Conservation (phyloP, 2,329 filamentous ascomycete genomes). For the Drechslerella stenobrocha region DNA sequence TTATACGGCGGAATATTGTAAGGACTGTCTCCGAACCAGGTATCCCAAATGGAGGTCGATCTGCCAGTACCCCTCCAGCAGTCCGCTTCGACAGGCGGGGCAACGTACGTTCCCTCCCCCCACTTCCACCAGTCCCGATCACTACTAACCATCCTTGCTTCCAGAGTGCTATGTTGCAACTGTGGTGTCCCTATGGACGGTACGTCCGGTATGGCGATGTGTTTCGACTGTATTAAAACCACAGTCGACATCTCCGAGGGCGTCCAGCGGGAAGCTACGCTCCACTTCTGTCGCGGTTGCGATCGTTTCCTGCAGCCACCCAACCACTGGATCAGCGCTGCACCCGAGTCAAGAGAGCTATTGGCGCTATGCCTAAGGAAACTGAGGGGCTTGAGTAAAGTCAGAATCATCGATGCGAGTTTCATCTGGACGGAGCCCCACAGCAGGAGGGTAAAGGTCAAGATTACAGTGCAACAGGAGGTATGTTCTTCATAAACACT, state of each 20-base stretch:
- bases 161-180: conserved; percentile 93
- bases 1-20: conserved; percentile 1
- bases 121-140: conserved; percentile 23
- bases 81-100: conserved; percentile 55
- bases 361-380: conserved; percentile 89
- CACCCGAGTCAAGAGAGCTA: conserved; percentile 86
- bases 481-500: conserved; percentile 33
- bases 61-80: conserved; percentile 56
- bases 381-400: conserved; percentile 80
- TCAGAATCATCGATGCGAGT: conserved; percentile 89
- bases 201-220: conserved; percentile 78
- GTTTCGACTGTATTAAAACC: conserved; percentile 93
- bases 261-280: conserved; percentile 83
- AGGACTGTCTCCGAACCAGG: neutral
- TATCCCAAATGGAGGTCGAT: conserved; percentile 56
- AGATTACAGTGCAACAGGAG: conserved; percentile 84
- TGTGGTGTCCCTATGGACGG: conserved; percentile 95
- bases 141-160: conserved; percentile 33
- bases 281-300: conserved; percentile 93
- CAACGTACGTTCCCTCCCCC: conserved; percentile 60
- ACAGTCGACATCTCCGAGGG: conserved; percentile 90
- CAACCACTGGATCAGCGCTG: conserved; percentile 78
- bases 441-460: conserved; percentile 86
- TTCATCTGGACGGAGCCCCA: conserved; percentile 99
- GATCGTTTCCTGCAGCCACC: conserved; percentile 91